These are phyloP conservation scores for Phytophthora agathidicida DNA, from an alignment of 352 stramenopile species.

Conservation along the genomic window DNA sequence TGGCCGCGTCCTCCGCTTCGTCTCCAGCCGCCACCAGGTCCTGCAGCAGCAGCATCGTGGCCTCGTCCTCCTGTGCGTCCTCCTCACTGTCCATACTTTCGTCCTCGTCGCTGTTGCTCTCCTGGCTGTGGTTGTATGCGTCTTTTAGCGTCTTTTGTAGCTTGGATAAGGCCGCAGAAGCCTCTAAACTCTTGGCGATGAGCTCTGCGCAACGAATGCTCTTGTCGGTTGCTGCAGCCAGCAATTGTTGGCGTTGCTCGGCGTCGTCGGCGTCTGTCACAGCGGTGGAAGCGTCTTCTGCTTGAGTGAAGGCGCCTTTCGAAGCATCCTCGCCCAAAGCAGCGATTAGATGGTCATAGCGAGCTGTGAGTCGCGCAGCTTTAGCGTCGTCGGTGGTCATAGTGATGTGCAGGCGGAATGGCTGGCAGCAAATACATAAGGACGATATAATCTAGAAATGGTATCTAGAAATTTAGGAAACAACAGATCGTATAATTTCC, in stretches of 20 bases:
- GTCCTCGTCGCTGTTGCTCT: conserved; percentile 35
- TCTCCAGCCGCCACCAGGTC: conserved; percentile 62
- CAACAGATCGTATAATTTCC: too few relatives aligned
- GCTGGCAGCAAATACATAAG: conserved; percentile 14
- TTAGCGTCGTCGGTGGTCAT: conserved; percentile 13
- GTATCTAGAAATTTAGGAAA: too few relatives aligned
- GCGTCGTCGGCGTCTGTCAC: conserved; percentile 25
- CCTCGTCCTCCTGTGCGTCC: conserved; percentile 38
- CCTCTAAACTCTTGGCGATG: conserved; percentile 72
- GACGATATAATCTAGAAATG: too few relatives aligned
- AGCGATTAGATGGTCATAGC: conserved; percentile 68
- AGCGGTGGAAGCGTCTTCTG: conserved; percentile 43
- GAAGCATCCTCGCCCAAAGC: conserved; percentile 60
- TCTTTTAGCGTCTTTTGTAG: conserved; percentile 49
- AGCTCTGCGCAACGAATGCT: conserved; percentile 79
- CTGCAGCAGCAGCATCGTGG: conserved; percentile 59
- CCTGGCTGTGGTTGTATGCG: conserved; percentile 31
- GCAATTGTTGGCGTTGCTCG: conserved; percentile 43
- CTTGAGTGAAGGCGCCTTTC: conserved; percentile 33
- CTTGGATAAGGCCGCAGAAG: conserved; percentile 49
- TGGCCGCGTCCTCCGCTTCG: conserved; percentile 51
- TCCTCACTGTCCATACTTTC: conserved; percentile 47
- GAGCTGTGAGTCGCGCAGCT: conserved; percentile 26
- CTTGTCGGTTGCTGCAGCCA: conserved; percentile 51
- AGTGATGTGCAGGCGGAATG: conserved; percentile 20